Conservation (phyloP, 2,329 filamentous ascomycete species). For the Conoideocrella luteorostrata region DNA sequence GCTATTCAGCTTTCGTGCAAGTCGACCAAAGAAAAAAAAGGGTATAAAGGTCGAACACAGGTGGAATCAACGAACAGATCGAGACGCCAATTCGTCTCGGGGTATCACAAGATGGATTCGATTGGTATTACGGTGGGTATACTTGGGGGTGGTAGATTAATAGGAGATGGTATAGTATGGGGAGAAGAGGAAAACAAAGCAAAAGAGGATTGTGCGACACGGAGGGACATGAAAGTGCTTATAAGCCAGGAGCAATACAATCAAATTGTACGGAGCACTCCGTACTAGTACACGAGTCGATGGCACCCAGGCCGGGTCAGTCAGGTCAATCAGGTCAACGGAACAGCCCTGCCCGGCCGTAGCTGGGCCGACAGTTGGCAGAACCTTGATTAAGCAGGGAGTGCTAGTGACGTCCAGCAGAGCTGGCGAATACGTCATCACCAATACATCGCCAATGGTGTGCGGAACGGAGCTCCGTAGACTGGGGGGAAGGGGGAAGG, state of each 20-base stretch:
- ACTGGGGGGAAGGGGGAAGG: conserved; percentile 1
- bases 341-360: background rate
- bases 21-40: no score
- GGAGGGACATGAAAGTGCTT: conserved; percentile 3
- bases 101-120: conserved; percentile 23
- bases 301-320: no score
- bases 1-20: no score
- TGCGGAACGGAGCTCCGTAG: conserved; percentile 7
- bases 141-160: conserved; percentile 8
- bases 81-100: conserved; percentile 9
- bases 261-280: no score
- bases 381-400: conserved; percentile 17
- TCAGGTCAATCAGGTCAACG: background rate
- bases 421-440: conserved; percentile 28
- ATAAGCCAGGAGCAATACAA: conserved; percentile 3
- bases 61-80: background rate
- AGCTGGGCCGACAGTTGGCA: conserved; percentile 5
- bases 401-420: conserved; percentile 26
- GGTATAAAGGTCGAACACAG: background rate
- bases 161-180: conserved; percentile 11
- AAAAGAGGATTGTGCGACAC: conserved; percentile 5
- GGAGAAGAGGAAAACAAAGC: conserved; percentile 4
- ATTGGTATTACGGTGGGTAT: conserved; percentile 17
- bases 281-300: no score
- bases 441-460: conserved; percentile 7